Evolutionary conservation across 345 rosid species (phyloP).

Genomic region (Citrus sp.): DNA sequence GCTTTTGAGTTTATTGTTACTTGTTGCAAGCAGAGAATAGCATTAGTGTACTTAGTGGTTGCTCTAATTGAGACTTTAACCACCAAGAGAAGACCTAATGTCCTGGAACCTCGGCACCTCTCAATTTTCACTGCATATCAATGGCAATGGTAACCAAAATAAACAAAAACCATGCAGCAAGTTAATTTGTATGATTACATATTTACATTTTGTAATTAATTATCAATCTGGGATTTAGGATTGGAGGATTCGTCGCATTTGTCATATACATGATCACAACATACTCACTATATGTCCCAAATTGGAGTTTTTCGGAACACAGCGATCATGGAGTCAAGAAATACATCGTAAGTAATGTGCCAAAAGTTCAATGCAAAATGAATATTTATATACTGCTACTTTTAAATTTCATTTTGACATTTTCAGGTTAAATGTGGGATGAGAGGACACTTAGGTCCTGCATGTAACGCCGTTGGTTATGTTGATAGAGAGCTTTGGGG

Average conservation of each 20-base stretch:
- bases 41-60: conserved; percentile 54
- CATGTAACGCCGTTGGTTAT: conserved; percentile 66
- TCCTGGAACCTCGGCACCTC: conserved; percentile 35
- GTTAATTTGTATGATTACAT: neutral
- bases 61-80: conserved; percentile 55
- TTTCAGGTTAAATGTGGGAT: conserved; percentile 65
- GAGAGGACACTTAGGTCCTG: conserved; percentile 73
- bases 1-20: too few relatives aligned
- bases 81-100: conserved; percentile 42
- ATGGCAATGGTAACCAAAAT: conserved; percentile 53
- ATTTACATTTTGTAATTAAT: neutral
- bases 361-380: neutral
- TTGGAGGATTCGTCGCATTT: conserved; percentile 51
- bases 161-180: neutral
- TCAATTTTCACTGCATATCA: conserved; percentile 52
- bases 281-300: conserved; percentile 51
- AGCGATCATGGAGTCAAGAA: conserved; percentile 6
- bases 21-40: conserved; percentile 48
- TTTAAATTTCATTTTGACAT: neutral
- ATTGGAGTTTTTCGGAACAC: conserved; percentile 46
- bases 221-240: conserved; percentile 29
- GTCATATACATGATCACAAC: conserved; percentile 49
- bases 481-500: conserved; percentile 65
- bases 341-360: conserved; percentile 33
- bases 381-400: too few relatives aligned